phyloP scores from a whole-genome alignment of 192 early-diverging fungal species.

The Dissophora ornata region DNA sequence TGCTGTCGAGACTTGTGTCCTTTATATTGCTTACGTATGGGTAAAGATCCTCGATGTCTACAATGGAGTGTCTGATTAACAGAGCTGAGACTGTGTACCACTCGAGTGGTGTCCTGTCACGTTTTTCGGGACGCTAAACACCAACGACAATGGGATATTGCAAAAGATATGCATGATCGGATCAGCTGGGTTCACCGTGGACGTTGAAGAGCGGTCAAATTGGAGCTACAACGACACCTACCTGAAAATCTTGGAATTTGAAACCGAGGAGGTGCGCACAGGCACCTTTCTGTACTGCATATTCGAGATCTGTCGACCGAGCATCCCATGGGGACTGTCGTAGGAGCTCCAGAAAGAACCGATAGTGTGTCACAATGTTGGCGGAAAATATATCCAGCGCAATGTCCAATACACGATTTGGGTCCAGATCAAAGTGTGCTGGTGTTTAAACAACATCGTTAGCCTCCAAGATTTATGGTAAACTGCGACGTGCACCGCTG shows the following conservation, averaged over 20 bases:
- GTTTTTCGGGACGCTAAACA: constrained; percentile 67
- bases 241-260: constrained; percentile 73
- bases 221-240: too few relatives aligned
- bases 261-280: constrained; percentile 81
- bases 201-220: too few relatives aligned
- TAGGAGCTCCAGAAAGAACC: constrained; percentile 78
- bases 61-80: constrained; percentile 26
- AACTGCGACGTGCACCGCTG: neutral
- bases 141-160: neutral
- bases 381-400: constrained; percentile 80
- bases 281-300: constrained; percentile 14
- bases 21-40: constrained; percentile 65
- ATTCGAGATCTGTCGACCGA: neutral
- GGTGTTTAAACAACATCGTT: too few relatives aligned
- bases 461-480: too few relatives aligned
- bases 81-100: constrained; percentile 35
- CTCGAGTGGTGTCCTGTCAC: constrained; percentile 55
- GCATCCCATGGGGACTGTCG: constrained; percentile 61
- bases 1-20: too few relatives aligned
- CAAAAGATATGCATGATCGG: neutral
- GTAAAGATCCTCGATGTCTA: constrained; percentile 69
- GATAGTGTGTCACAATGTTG: constrained; percentile 71
- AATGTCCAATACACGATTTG: constrained; percentile 85
- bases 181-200: too few relatives aligned
- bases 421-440: constrained; percentile 85